These are phyloP conservation scores for Botrytis sinoallii DNA, from an alignment of 2,329 filamentous ascomycete genomes.

Conservation along the genomic window DNA sequence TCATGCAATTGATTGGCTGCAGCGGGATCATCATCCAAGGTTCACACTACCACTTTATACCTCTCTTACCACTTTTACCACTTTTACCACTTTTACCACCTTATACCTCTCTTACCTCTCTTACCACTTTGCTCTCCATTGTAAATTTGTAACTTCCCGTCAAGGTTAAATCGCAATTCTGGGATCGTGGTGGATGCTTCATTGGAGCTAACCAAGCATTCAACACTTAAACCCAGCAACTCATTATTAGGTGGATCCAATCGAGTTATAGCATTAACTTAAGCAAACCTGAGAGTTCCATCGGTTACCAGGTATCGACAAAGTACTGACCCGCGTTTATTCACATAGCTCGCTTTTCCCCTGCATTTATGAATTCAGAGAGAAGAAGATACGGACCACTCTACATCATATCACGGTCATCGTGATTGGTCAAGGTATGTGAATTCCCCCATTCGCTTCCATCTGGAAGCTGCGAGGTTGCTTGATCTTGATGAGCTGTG, in stretches of 20 bases:
- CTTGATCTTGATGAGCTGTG: not conserved
- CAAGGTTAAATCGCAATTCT: conserved; percentile 4
- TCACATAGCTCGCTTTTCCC: conserved; percentile 3
- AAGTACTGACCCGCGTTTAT: conserved; percentile 12
- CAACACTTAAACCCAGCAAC: not conserved
- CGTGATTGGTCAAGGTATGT: not conserved
- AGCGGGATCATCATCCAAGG: not conserved
- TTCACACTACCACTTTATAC: not conserved
- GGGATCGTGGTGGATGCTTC: not conserved
- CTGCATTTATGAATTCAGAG: not conserved
- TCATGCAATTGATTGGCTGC: not conserved
- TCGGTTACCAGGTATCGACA: not conserved
- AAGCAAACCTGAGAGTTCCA: not conserved
- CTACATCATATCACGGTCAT: not conserved
- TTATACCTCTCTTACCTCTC: no score
- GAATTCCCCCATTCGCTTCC: not conserved
- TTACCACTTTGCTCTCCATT: not conserved
- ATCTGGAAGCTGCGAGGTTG: not conserved
- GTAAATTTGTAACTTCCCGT: not conserved
- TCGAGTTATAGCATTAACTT: not conserved
- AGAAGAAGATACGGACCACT: not conserved
- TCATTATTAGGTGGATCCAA: not conserved
- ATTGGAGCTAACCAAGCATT: not conserved
- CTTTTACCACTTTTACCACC: not conserved
- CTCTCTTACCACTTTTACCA: not conserved